These are phyloP conservation scores for Lactarius vividus DNA, from an alignment of 768 basidiomycete genomes.

Conservation along the genomic window DNA sequence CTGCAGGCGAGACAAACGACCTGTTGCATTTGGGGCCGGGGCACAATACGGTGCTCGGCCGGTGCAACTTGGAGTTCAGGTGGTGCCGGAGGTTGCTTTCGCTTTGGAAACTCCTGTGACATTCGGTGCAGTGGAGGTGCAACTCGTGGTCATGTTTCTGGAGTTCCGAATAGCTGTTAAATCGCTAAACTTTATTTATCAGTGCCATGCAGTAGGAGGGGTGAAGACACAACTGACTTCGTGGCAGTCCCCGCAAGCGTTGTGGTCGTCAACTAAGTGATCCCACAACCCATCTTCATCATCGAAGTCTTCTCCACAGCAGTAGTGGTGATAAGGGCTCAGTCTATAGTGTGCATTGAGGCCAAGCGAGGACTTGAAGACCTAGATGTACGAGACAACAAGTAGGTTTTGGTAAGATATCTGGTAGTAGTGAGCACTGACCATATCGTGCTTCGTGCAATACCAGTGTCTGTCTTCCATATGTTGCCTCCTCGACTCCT, in stretches of 20 bases:
- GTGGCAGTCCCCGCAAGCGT: constrained; percentile 3
- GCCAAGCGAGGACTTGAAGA: constrained; percentile 42
- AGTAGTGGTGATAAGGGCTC: background rate
- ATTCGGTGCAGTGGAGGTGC: constrained; percentile 44
- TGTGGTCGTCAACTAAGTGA: constrained; percentile 11
- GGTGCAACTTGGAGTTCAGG: constrained; percentile 52
- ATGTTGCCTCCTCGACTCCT: constrained; percentile 1
- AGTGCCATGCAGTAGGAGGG: background rate
- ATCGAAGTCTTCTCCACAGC: background rate
- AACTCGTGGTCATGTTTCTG: constrained; percentile 23
- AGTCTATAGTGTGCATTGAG: constrained; percentile 48
- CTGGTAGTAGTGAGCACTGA: constrained; percentile 11
- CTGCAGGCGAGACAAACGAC: constrained; percentile 51
- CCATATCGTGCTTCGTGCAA: background rate
- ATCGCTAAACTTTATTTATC: background rate
- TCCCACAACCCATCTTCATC: constrained; percentile 8
- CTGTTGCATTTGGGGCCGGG: constrained; percentile 43
- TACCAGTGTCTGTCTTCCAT: constrained; percentile 7
- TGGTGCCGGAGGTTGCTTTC: constrained; percentile 46
- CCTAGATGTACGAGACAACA: background rate
- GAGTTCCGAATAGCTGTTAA: background rate
- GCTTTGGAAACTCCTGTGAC: constrained; percentile 44
- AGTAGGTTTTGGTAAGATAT: background rate
- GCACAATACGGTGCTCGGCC: constrained; percentile 38
- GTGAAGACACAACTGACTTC: background rate